These are phyloP conservation scores for Daldinia grandis DNA, from an alignment of 495 filamentous ascomycete species.

Conservation along the genomic window DNA sequence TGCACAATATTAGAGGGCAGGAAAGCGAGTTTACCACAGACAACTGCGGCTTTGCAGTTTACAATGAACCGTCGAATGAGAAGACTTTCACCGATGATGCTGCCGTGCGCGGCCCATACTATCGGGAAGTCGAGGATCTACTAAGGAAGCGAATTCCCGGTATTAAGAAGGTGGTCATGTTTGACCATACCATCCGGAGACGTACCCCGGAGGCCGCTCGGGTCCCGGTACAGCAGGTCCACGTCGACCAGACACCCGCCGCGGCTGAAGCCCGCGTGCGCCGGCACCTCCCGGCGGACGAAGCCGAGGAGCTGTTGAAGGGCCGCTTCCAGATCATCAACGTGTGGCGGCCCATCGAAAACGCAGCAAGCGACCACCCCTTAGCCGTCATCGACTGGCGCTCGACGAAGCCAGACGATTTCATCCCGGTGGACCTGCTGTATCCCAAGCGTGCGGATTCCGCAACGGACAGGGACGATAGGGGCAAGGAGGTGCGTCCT, in stretches of 20 bases:
- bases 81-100: conserved; percentile 68
- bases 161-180: conserved; percentile 71
- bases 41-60: conserved; percentile 53
- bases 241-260: conserved; percentile 81
- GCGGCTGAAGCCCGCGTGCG: conserved; percentile 71
- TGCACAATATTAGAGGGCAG: conserved; percentile 45
- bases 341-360: conserved; percentile 79
- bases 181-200: conserved; percentile 88
- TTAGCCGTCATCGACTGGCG: conserved; percentile 74
- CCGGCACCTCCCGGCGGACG: conserved; percentile 64
- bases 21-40: conserved; percentile 49
- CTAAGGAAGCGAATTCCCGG: conserved; percentile 68
- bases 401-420: conserved; percentile 67
- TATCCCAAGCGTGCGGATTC: conserved; percentile 68
- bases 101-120: conserved; percentile 72
- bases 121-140: conserved; percentile 79
- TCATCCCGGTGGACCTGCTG: conserved; percentile 73
- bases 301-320: conserved; percentile 64
- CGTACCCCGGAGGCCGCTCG: conserved; percentile 60
- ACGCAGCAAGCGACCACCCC: conserved; percentile 72
- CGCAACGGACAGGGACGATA: conserved; percentile 44
- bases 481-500: conserved; percentile 49
- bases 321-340: conserved; percentile 81
- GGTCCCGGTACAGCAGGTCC: conserved; percentile 73
- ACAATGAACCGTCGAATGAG: conserved; percentile 52